These are phyloP conservation scores for Colletotrichum spinosum DNA, from an alignment of 2,329 filamentous ascomycete genomes.

Conservation along the genomic window DNA sequence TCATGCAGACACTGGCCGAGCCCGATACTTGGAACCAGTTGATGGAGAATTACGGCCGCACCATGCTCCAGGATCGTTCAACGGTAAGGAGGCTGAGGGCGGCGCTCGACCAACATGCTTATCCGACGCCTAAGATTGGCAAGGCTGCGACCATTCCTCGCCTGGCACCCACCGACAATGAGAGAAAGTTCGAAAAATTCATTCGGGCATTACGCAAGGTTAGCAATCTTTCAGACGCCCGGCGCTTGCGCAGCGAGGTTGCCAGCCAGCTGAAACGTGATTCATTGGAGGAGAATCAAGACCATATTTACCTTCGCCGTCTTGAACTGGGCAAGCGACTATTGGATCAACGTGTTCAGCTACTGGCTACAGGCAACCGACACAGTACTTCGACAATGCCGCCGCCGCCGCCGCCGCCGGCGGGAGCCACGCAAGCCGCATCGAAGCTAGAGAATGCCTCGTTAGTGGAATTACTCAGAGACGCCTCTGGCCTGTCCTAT, in stretches of 20 bases:
- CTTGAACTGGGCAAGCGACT: constrained; percentile 92
- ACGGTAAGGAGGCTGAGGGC: constrained; percentile 92
- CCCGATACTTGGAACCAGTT: constrained; percentile 98
- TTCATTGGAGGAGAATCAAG: constrained; percentile 79
- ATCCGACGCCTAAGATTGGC: constrained; percentile 75
- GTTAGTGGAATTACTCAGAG: constrained; percentile 87
- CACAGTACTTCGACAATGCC: constrained; percentile 43
- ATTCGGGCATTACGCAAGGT: constrained; percentile 89
- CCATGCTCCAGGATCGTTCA: constrained; percentile 93
- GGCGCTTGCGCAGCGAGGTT: constrained; percentile 91
- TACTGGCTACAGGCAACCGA: constrained; percentile 75
- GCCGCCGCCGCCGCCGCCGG: constrained; percentile 5
- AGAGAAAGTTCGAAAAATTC: constrained; percentile 94
- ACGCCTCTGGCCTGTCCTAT: constrained; percentile 91
- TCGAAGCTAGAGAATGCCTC: constrained; percentile 80
- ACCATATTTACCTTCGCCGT: constrained; percentile 87
- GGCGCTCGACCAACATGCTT: constrained; percentile 93
- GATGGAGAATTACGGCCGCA: constrained; percentile 88
- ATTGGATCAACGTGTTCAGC: constrained; percentile 88
- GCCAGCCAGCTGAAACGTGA: constrained; percentile 92
- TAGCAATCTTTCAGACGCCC: constrained; percentile 91
- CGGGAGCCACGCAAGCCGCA: constrained; percentile 38
- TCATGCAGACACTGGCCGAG: constrained; percentile 84
- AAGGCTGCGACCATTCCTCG: constrained; percentile 80
- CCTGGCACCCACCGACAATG: constrained; percentile 83